Evolutionary conservation across 331 rosid genomes (phyloP), one percentile per base, ranked within the genome.

Genomic region (Telfairia occidentalis): DNA sequence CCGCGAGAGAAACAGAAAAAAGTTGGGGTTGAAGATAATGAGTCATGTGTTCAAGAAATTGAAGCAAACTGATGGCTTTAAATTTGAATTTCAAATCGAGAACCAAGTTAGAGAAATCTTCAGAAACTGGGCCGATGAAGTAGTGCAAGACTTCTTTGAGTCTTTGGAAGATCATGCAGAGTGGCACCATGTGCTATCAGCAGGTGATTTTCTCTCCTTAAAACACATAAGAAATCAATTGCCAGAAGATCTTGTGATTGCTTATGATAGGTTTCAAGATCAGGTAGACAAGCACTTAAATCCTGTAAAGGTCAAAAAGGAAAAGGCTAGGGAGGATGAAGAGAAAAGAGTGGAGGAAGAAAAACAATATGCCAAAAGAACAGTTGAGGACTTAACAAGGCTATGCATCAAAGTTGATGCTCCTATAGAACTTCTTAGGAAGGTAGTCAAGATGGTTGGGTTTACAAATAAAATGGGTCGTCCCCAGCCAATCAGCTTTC

Each of bases 321-420:
- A 30, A 9, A 63, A 63, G 71, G 46, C 48, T 63, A 37, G 29
- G 71, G 71, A 63, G 18, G 71, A n/a, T 37, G 71, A 63, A 63
- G 29, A 63, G 71, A 63, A 63, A 35, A 63, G 48, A 63, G 28
- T n/a, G 71, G 48, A 19, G 28, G 71, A 63, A 35, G 71, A 63
- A 63, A 28, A 63, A 34, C 23, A n/a, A 63, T 63, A 63, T 63
- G 71, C 48, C 19, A 63, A n/a, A 63, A 35, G 71, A 35, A 63
- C 71, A 63, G 71, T 63, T 35, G 71, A 63, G 26, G 71, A 63
- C 71, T 63, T 63, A 34, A 63, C 71, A 34, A 63, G 71, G 71
- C 48, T 63, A 35, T 63, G 71, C 71, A 63, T 63, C 71, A 63
- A 63, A 63, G 71, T 63, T 9, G 71, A 63, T n/a, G 71, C 71